These are phyloP conservation scores for Cystobasidium sp. DNA, from an alignment of 1,284 basidiomycete genomes.

Conservation along the genomic window DNA sequence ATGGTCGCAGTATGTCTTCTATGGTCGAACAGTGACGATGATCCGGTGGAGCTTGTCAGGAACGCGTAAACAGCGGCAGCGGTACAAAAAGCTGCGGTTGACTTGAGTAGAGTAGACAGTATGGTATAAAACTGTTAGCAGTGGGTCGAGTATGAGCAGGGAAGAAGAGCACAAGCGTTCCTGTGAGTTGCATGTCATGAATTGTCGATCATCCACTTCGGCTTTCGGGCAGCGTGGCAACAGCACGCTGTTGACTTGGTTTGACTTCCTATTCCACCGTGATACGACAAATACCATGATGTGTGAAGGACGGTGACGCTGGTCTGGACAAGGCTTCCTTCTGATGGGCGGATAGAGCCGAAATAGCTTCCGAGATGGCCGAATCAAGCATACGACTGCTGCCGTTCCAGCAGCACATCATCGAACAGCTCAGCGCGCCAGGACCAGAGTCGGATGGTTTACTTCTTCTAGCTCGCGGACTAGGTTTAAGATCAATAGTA, in stretches of 20 bases:
- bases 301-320: background rate
- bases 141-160: background rate
- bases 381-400: constrained; percentile 43
- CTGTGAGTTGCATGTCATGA: background rate
- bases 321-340: background rate
- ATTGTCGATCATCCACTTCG: no score
- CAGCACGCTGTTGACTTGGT: background rate
- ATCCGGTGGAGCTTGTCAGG: background rate
- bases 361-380: constrained; percentile 20
- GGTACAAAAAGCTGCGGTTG: constrained; percentile 11
- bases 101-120: background rate
- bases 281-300: background rate
- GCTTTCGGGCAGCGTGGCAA: no score
- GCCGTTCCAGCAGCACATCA: constrained; percentile 50
- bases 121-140: background rate
- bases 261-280: background rate
- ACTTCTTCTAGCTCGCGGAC: constrained; percentile 80
- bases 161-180: background rate
- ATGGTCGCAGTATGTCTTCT: background rate
- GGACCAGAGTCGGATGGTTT: constrained; percentile 63
- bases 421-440: constrained; percentile 43
- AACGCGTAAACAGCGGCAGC: constrained; percentile 9
- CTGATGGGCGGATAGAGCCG: background rate
- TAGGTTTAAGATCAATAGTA: constrained; percentile 78
- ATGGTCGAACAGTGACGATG: background rate